Evolutionary conservation across 2,329 filamentous ascomycete species (phyloP), one percentile per base, ranked within the genome.

Genomic region (Gremmenia infestans): DNA sequence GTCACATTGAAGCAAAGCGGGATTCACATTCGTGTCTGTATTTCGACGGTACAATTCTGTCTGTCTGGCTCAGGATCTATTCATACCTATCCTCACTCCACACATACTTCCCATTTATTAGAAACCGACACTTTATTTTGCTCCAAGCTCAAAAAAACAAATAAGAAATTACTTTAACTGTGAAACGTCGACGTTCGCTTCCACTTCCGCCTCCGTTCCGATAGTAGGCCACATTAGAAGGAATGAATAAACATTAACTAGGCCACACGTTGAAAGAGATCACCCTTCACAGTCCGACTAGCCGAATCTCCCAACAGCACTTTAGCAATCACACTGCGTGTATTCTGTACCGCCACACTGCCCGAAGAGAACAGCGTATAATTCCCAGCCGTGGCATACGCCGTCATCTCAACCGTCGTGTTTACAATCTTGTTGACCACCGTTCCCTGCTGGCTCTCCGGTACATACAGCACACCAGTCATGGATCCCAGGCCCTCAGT

Each of bases 251-350:
- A 15, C 8, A 40, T 40, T 19, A 40, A 15, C 17, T 15, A 40
- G 12, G 3, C 5, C 17, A 2, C 37, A 7, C 11, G 14, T 17
- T 6, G 15, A n/a, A 40, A 40, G 7, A 40, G 5, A 40, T 19
- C 17, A 17, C 39, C 57, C 52, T 60, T 57, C 7, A 60, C 57
- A 36, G 54, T 60, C 32, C 51, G 49, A 42, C 57, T 60, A n/a
- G 36, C 50, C 6, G 14, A 22, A 48, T 43, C 50, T 1, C 57
- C 57, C 45, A 60, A 19, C n/a, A 51, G 25, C 9, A 58, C 58
- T 36, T 58, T 58, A 2, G 53, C 58, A 17, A 58, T 46, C 15
- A 60, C 52, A 54, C 46, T 49, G 4, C 32, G 23, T 15, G 46
- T 48, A 47, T 46, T 54, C 25, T 47, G 35, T 1, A 57, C 55